Evolutionary conservation across 2,329 filamentous ascomycete genomes (phyloP), one percentile per base, ranked within the genome.

Genomic region (Fusarium sp.): DNA sequence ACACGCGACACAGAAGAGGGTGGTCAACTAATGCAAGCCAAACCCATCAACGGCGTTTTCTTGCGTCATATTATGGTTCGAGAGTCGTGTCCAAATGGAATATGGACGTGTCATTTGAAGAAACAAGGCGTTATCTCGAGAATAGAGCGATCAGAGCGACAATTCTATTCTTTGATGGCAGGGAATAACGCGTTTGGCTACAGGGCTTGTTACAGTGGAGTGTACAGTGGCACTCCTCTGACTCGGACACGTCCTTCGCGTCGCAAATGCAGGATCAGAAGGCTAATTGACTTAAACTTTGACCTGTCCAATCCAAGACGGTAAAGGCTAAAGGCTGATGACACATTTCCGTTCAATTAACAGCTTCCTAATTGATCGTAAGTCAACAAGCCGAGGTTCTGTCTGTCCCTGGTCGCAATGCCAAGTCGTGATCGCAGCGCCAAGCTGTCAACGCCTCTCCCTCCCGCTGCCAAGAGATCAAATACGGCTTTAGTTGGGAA

Each of bases 381-480:
- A n/a, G 34, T 38, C 18, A 38, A n/a, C 34, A 38, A 16, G n/a
- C 13, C 30, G 27, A 30, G n/a, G 27, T 22, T 25, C 9, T n/a
- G 11, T 22, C 16, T 7, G 24, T 16, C 15, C 18, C 20, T 11
- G n/a, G 27, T 45, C 8, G 22, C 20, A 11, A 25, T 65, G 62
- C 62, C 62, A 65, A 65, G 62, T 54, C 27, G 13, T 10, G 25
- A 45, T 40, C 24, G 13, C 40, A 25, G 29, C 29, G 63, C 63
- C 63, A 66, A 66, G 63, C 62, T 61, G 63, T 49, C 62, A 59
- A 32, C n/a, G 20, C 9, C 18, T 18, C 48, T 25, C 20, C 2
- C 12, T n/a, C 18, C 43, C 38, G 43, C 25, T 60, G 63, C 63
- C 63, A 66, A 66, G 63, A 61, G 54, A 61, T 29, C 46, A 61